Percentiles rank a stretch among this genome's conserved stretches.
phyloP scores from a whole-genome alignment of 2,329 filamentous ascomycete genomes.

The Talaromyces marneffei region DNA sequence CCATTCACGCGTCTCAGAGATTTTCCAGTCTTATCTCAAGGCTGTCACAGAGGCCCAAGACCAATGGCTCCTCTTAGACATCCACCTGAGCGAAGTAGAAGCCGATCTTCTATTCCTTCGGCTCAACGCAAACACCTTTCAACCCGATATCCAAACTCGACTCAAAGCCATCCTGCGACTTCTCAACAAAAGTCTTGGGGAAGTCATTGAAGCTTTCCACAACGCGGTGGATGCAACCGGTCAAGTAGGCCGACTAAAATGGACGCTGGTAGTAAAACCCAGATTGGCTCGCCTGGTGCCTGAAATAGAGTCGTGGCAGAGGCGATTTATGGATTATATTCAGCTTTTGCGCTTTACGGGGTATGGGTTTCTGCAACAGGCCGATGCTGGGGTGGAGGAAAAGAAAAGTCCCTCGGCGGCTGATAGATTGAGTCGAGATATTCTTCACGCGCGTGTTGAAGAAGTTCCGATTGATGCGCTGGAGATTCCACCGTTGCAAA shows the following conservation, averaged over 20 bases:
- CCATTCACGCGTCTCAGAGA: not conserved
- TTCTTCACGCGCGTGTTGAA: not conserved
- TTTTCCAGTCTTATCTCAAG: not conserved
- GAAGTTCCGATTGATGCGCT: not conserved
- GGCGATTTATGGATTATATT: slow-evolving; percentile 1
- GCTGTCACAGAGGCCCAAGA: not conserved
- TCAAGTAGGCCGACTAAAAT: not conserved
- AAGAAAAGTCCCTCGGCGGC: not conserved
- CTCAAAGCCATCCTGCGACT: not conserved
- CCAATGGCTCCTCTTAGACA: not conserved
- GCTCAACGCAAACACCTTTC: not conserved
- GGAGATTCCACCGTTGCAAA: not conserved
- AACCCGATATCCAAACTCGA: not conserved
- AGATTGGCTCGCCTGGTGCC: not conserved
- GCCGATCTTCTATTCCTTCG: not conserved
- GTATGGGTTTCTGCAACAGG: not conserved
- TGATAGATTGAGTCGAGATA: not conserved
- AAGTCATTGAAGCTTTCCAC: not conserved
- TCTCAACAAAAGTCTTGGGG: not conserved
- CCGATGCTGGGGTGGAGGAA: not conserved
- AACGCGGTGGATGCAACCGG: not conserved
- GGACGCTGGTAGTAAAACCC: not conserved
- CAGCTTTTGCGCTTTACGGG: not conserved
- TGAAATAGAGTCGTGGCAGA: not conserved
- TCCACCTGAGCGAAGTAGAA: not conserved